Conservation (phyloP, 2,329 filamentous ascomycete genomes). For the Chaetothyriales sp. region DNA sequence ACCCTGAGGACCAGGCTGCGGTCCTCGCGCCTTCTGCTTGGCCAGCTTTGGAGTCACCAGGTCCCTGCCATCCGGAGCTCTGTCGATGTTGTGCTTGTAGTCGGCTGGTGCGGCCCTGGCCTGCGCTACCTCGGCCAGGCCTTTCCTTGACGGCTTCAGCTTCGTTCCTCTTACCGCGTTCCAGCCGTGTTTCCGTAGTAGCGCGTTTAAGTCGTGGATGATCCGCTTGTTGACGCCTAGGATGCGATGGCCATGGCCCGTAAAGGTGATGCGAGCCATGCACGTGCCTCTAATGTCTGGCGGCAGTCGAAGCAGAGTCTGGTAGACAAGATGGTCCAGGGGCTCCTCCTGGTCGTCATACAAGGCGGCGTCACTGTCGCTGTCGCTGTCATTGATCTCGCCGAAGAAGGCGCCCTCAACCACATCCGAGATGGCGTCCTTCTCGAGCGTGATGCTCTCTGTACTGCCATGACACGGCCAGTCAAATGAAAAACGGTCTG, state of each 20-base stretch:
- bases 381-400: neutral
- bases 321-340: constrained; percentile 61
- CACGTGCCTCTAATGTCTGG: constrained; percentile 70
- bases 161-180: constrained; percentile 53
- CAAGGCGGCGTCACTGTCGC: neutral
- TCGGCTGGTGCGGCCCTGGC: constrained; percentile 8
- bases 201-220: constrained; percentile 53
- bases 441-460: neutral
- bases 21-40: constrained; percentile 30
- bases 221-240: constrained; percentile 66
- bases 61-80: constrained; percentile 34
- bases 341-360: constrained; percentile 73
- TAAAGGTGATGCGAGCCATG: constrained; percentile 78
- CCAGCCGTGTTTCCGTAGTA: constrained; percentile 60
- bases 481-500: neutral
- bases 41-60: constrained; percentile 44
- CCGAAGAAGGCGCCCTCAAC: neutral
- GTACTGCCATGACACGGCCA: neutral
- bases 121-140: constrained; percentile 20
- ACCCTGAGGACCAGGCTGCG: constrained; percentile 24
- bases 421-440: neutral
- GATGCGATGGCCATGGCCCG: constrained; percentile 63
- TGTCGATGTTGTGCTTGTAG: constrained; percentile 23
- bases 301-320: constrained; percentile 57
- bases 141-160: constrained; percentile 6